Conservation (phyloP, 2,329 filamentous ascomycete genomes). For the Rhynchosporium agropyri region DNA sequence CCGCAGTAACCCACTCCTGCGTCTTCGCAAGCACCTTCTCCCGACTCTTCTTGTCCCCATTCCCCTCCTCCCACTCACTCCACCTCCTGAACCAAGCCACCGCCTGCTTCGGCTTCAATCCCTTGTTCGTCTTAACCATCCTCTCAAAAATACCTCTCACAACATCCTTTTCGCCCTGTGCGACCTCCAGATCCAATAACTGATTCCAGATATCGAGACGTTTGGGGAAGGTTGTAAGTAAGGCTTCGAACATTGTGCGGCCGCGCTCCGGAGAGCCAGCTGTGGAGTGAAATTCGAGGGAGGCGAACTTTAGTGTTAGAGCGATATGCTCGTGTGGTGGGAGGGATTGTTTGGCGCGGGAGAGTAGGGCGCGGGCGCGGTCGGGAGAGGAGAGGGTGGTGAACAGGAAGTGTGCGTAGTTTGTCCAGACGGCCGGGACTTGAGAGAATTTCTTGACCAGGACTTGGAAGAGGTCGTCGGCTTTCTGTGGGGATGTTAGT, state of each 20-base stretch:
- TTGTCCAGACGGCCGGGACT: slow-evolving; percentile 81
- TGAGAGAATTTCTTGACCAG: slow-evolving; percentile 87
- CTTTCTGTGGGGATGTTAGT: slow-evolving; percentile 62
- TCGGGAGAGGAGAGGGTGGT: slow-evolving; percentile 69
- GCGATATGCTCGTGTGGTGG: slow-evolving; percentile 65
- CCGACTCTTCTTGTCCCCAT: slow-evolving; percentile 68
- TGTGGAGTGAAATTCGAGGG: slow-evolving; percentile 84
- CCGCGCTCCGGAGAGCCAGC: slow-evolving; percentile 87
- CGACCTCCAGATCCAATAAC: slow-evolving; percentile 81
- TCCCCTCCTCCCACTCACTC: slow-evolving; percentile 82
- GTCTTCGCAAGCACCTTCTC: slow-evolving; percentile 73
- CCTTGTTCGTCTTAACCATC: slow-evolving; percentile 63
- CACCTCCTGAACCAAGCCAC: slow-evolving; percentile 90
- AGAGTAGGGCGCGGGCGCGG: slow-evolving; percentile 76
- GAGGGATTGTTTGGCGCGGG: slow-evolving; percentile 83
- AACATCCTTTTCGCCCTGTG: slow-evolving; percentile 57
- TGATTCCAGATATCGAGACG: slow-evolving; percentile 93
- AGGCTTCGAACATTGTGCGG: slow-evolving; percentile 89
- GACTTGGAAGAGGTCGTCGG: slow-evolving; percentile 82
- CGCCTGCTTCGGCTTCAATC: slow-evolving; percentile 79
- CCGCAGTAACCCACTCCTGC: slow-evolving; percentile 66
- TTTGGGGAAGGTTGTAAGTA: slow-evolving; percentile 84
- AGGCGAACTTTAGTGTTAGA: slow-evolving; percentile 84
- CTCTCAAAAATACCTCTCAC: slow-evolving; percentile 82
- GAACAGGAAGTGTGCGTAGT: slow-evolving; percentile 93